A percentile compares a stretch with the other conserved stretches of the same genome.
These are phyloP conservation scores for Coemansia javaensis DNA, from an alignment of 192 early-diverging fungal species.

Conservation along the genomic window DNA sequence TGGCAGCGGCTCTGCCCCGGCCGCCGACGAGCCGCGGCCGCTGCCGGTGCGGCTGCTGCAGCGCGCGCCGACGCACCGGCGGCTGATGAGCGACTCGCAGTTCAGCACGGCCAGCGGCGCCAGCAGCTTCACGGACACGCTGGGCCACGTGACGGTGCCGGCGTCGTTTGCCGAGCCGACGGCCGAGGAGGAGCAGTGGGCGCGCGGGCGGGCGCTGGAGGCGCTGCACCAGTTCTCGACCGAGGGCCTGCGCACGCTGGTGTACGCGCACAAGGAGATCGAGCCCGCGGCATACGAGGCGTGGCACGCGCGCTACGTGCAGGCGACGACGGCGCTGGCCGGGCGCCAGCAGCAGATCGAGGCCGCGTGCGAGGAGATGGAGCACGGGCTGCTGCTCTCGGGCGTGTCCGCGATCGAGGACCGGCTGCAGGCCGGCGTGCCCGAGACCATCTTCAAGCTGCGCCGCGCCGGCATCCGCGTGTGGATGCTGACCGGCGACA, in stretches of 20 bases:
- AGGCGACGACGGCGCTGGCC: constrained; percentile 64
- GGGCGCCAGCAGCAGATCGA: constrained; percentile 61
- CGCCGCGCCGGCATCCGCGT: constrained; percentile 73
- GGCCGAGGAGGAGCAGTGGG: constrained; percentile 60
- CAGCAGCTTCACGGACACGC: constrained; percentile 40
- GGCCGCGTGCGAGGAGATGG: constrained; percentile 67
- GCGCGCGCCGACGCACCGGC: constrained; percentile 14
- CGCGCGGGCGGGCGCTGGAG: constrained; percentile 56
- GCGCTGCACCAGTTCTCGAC: constrained; percentile 68
- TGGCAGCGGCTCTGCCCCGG: not conserved
- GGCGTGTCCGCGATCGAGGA: constrained; percentile 91
- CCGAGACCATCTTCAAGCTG: constrained; percentile 75
- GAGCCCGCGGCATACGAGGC: constrained; percentile 57
- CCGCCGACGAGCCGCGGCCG: not conserved
- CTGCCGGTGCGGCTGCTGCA: not conserved
- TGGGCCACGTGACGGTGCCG: constrained; percentile 27
- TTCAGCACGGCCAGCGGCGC: constrained; percentile 28
- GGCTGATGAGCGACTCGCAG: constrained; percentile 42
- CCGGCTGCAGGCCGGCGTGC: constrained; percentile 79
- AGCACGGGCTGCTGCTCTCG: constrained; percentile 66
- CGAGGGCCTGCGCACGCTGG: constrained; percentile 79
- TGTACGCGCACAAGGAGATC: constrained; percentile 68
- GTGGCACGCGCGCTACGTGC: constrained; percentile 63
- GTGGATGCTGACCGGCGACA: constrained; percentile 93
- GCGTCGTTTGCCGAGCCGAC: constrained; percentile 25